Base-by-base conservation (phyloP, 2,329 filamentous ascomycete species). In the Neopestalotiopsis sp. region DNA sequence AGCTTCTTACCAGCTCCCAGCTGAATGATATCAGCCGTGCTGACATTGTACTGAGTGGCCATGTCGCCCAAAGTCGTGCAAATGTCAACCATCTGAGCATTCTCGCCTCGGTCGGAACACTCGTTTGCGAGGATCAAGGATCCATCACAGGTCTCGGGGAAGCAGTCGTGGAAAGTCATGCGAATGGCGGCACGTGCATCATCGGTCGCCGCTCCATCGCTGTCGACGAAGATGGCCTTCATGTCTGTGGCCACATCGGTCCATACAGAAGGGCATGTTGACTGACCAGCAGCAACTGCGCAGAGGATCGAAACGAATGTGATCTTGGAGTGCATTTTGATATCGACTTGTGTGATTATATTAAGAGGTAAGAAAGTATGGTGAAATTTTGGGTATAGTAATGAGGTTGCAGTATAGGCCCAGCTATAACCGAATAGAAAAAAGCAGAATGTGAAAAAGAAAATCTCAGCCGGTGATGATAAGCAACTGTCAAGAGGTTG, bases 151-250 rank as follows among this genome's bases (percentile, higher is more conserved):
- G 75, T 57, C 0, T 70, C 72, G 3, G 76, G 75, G 45, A 76
- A 78, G 70, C 76, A 78, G 69, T 78, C 76, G 67, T 78, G 76
- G 65, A 78, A 78, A 2, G 74, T 64, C 2, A 75, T 61, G 5
- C 76, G 75, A 56, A 78, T 74, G 4, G 75, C 74, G 2, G 73
- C 73, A 2, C 76, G 75, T 10, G 75, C 75, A n/a, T 74, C 67
- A 28, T 76, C 74, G 7, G 68, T 78, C 38, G 75, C 75, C 3
- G 64, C 68, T 13, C 72, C 73, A 45, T 69, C 64, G 49, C 24
- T 58, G 57, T 68, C 72, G 5, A 75, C 60, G 57, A 76, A 75
- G 5, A 65, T 63, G 2, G 68, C 45, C 67, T 72, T 72, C 52
- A 76, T 52, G 13, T 76, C 74, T 1, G 72, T 42, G 10, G 75